Percentiles rank a stretch among this genome's conserved stretches.
Evolutionary conservation across 345 rosid species (phyloP).

Genomic region (Brassica napus): DNA sequence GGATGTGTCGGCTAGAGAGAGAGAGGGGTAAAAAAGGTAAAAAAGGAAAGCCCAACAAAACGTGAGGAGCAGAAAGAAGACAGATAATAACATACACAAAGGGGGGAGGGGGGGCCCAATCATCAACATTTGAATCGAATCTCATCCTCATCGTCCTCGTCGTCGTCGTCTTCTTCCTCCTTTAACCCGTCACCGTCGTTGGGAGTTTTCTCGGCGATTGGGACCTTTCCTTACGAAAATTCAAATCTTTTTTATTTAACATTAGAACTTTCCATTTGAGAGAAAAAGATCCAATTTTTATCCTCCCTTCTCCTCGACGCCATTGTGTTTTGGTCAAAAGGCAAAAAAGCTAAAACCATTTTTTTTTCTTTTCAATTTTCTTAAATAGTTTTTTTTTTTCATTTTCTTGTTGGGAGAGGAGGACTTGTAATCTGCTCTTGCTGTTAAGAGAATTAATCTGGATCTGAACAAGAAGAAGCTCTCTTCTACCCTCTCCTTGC

Average conservation of each 20-base stretch:
- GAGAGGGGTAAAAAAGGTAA: constrained; percentile 37
- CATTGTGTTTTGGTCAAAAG: constrained; percentile 35
- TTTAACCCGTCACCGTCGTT: constrained; percentile 37
- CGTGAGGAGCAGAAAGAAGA: constrained; percentile 44
- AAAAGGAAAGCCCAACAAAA: constrained; percentile 26
- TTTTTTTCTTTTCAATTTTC: no score
- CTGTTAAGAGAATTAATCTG: constrained; percentile 28
- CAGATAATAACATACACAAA: constrained; percentile 23
- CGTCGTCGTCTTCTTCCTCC: constrained; percentile 28
- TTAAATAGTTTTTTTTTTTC: background rate
- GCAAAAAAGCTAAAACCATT: constrained; percentile 23
- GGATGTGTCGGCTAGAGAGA: constrained; percentile 12
- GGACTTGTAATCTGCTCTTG: constrained; percentile 33
- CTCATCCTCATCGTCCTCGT: constrained; percentile 29
- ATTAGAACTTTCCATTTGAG: constrained; percentile 14
- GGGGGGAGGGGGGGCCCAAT: constrained; percentile 30
- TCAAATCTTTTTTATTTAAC: constrained; percentile 3
- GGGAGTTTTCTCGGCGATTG: constrained; percentile 31
- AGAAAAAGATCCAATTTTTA: constrained; percentile 17
- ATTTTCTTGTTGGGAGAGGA: constrained; percentile 16
- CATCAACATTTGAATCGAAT: constrained; percentile 2
- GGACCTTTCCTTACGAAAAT: constrained; percentile 26
- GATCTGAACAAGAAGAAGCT: constrained; percentile 38
- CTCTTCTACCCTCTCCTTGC: constrained; percentile 13
- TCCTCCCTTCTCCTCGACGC: constrained; percentile 21